Evolutionary conservation across 2,329 filamentous ascomycete genomes (phyloP).

Genomic region (Pseudomassariella vexata): DNA sequence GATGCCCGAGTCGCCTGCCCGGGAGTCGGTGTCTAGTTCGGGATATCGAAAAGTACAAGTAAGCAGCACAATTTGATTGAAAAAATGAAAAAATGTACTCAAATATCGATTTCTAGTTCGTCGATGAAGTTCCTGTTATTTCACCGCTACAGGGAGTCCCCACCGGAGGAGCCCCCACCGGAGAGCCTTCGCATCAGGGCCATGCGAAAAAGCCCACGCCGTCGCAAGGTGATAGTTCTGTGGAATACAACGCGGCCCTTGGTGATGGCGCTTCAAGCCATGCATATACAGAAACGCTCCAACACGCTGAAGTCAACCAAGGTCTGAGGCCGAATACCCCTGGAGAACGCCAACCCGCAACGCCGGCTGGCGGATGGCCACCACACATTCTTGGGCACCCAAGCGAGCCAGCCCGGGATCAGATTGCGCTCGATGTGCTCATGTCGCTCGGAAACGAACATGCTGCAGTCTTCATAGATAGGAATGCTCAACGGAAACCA

Average conservation of each 20-base stretch:
- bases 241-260: no score
- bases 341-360: slow-evolving; percentile 1
- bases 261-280: no score
- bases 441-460: slow-evolving; percentile 25
- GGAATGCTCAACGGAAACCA: slow-evolving; percentile 1
- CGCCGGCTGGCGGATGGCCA: background rate
- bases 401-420: slow-evolving; percentile 14
- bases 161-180: no score
- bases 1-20: slow-evolving; percentile 5
- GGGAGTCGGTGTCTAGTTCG: slow-evolving; percentile 7
- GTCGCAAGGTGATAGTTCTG: no score
- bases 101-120: background rate
- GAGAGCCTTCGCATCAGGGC: no score
- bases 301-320: no score
- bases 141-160: background rate
- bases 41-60: slow-evolving; percentile 8
- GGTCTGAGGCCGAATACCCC: no score
- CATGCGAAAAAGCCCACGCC: no score
- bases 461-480: slow-evolving; percentile 2
- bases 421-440: slow-evolving; percentile 27
- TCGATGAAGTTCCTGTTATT: background rate
- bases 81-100: no score
- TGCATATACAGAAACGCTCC: no score
- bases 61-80: background rate
- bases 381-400: background rate